These are phyloP conservation scores for Pseudovirgaria hyperparasitica DNA, from an alignment of 2,329 filamentous ascomycete species.

Conservation along the genomic window DNA sequence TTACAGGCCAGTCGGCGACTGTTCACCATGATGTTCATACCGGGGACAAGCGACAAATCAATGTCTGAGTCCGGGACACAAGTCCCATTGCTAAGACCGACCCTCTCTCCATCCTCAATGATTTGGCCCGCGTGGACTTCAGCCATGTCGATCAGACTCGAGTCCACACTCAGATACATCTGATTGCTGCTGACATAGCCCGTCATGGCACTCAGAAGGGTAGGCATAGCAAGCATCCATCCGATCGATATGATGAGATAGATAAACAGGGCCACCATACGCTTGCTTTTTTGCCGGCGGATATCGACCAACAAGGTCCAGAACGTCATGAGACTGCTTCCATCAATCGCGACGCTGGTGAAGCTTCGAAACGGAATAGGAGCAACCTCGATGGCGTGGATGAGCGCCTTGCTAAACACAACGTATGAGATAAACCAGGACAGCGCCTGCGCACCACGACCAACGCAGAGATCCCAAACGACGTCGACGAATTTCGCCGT, in stretches of 20 bases:
- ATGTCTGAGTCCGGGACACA: background rate
- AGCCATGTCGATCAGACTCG: constrained; percentile 12
- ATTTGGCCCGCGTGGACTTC: constrained; percentile 13
- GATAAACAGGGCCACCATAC: constrained; percentile 15
- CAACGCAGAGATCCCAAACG: constrained; percentile 21
- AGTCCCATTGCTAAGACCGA: constrained; percentile 2
- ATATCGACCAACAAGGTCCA: constrained; percentile 16
- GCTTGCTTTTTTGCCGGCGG: constrained; percentile 10
- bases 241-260: constrained; percentile 18
- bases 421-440: constrained; percentile 17
- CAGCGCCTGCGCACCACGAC: constrained; percentile 18
- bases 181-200: constrained; percentile 20
- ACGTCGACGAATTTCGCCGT: constrained; percentile 23
- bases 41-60: background rate
- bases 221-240: constrained; percentile 19
- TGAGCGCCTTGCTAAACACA: constrained; percentile 21
- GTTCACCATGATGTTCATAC: background rate
- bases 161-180: constrained; percentile 12
- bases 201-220: constrained; percentile 23
- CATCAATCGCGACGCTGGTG: constrained; percentile 17
- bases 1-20: background rate
- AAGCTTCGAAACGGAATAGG: constrained; percentile 22
- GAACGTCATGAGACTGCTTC: constrained; percentile 11
- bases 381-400: constrained; percentile 21
- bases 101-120: constrained; percentile 1